A percentile compares a stretch with the other conserved stretches of the same genome.
phyloP scores from a whole-genome alignment of 1,139 yeast genomes.

The Blastobotrys raffinosifermentans region DNA sequence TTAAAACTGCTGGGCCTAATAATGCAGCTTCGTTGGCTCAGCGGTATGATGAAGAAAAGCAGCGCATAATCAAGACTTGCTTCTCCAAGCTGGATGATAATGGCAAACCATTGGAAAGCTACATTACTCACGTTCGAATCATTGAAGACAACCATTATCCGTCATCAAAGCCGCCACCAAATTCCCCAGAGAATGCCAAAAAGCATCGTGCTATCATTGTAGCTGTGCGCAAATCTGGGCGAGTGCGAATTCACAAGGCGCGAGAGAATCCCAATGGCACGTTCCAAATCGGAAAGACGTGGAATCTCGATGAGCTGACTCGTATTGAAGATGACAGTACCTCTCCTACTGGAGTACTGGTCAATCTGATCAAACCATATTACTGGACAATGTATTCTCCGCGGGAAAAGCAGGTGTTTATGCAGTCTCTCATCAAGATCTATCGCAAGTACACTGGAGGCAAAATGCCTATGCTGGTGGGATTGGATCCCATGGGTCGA shows the following conservation, averaged over 20 bases:
- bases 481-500: conserved; percentile 27
- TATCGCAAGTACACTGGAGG: conserved; percentile 67
- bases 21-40: conserved; percentile 6
- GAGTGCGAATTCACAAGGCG: conserved; percentile 78
- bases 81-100: conserved; percentile 17
- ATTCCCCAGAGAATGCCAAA: conserved; percentile 22
- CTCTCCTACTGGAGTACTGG: conserved; percentile 39
- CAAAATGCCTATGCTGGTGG: conserved; percentile 53
- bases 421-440: conserved; percentile 55
- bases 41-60: conserved; percentile 15
- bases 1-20: too few species aligned
- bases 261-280: conserved; percentile 68
- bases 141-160: conserved; percentile 12
- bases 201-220: conserved; percentile 37
- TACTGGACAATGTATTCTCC: conserved; percentile 79
- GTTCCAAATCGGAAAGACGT: conserved; percentile 88
- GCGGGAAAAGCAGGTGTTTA: conserved; percentile 60
- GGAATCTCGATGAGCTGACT: conserved; percentile 75
- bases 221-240: conserved; percentile 51
- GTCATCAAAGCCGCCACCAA: conserved; percentile 25
- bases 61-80: conserved; percentile 17
- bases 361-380: conserved; percentile 69
- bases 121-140: conserved; percentile 56
- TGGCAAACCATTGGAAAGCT: conserved; percentile 36
- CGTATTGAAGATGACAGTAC: conserved; percentile 50